A percentile compares a stretch with the other conserved stretches of the same genome.
Evolutionary conservation across 176 grass and related monocot species (phyloP).

Genomic region (Aegilops bicornis): DNA sequence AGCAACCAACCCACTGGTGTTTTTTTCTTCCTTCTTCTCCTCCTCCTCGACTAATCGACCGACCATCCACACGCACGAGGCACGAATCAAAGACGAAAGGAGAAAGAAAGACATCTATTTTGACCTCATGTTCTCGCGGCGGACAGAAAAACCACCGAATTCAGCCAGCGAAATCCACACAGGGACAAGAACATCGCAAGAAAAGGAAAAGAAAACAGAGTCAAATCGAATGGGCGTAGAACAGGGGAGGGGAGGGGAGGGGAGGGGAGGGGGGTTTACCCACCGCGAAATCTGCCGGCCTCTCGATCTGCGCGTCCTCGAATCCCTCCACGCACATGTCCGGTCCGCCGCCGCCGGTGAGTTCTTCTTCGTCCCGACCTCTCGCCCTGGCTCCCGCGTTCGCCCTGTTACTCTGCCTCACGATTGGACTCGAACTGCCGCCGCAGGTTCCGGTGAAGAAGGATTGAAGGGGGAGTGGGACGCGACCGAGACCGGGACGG

Average conservation of each 20-base stretch:
- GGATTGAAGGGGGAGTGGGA: background rate
- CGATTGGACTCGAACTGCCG: background rate
- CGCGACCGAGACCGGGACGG: background rate
- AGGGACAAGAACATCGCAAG: background rate
- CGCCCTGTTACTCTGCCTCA: too few relatives aligned
- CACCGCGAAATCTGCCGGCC: conserved; percentile 41
- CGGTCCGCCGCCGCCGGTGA: background rate
- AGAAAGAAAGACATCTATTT: background rate
- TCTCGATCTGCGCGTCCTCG: conserved; percentile 54
- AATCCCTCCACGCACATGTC: conserved; percentile 81
- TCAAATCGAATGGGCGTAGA: background rate
- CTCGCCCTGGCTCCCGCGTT: too few relatives aligned
- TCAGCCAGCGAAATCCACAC: background rate
- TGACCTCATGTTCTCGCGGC: background rate
- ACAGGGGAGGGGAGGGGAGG: background rate
- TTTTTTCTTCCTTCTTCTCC: background rate
- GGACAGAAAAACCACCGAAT: background rate
- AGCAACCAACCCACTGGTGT: conserved; percentile 1
- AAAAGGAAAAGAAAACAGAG: too few relatives aligned
- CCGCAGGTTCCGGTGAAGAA: background rate
- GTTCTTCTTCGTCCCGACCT: background rate
- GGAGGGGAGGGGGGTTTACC: background rate
- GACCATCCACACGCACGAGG: background rate
- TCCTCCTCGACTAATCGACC: background rate
- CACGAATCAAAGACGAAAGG: background rate